phyloP scores from a whole-genome alignment of 768 basidiomycete species.

The Boletellus sp. region DNA sequence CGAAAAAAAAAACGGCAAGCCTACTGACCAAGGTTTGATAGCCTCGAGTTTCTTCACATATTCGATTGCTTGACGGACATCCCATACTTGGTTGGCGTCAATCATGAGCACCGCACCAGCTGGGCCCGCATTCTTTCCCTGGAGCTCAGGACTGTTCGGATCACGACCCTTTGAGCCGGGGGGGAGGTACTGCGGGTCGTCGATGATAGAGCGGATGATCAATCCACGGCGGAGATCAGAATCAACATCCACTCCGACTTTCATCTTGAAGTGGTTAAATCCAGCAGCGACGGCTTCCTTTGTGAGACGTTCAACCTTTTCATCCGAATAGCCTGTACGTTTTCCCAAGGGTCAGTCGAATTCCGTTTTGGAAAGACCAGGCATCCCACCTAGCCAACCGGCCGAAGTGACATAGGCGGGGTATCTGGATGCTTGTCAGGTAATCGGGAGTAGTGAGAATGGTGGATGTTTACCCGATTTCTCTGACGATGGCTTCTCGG shows the following conservation, averaged over 20 bases:
- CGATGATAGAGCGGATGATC: conserved; percentile 92
- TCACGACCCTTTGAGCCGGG: conserved; percentile 52
- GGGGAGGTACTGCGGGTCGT: conserved; percentile 83
- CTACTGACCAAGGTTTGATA: conserved; percentile 78
- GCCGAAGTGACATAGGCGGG: conserved; percentile 93
- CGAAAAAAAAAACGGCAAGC: not conserved
- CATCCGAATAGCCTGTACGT: conserved; percentile 75
- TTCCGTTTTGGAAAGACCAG: not conserved
- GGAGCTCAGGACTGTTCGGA: conserved; percentile 57
- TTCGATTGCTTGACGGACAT: conserved; percentile 88
- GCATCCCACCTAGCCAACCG: conserved; percentile 73
- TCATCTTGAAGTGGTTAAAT: conserved; percentile 99
- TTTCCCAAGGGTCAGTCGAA: conserved; percentile 5
- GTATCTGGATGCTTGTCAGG: conserved; percentile 48
- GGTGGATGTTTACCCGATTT: conserved; percentile 49
- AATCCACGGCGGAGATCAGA: conserved; percentile 84
- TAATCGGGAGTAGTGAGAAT: not conserved
- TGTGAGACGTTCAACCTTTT: conserved; percentile 84
- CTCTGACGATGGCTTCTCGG: conserved; percentile 69
- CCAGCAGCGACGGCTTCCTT: conserved; percentile 80
- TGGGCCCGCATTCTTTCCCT: conserved; percentile 90
- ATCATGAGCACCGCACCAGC: conserved; percentile 96
- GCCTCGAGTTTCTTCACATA: conserved; percentile 77
- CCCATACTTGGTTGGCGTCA: conserved; percentile 97
- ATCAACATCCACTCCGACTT: conserved; percentile 82